A percentile compares a stretch with the other conserved stretches of the same genome.
phyloP scores from a whole-genome alignment of 768 basidiomycete genomes.

The Austroboletus eburneus region DNA sequence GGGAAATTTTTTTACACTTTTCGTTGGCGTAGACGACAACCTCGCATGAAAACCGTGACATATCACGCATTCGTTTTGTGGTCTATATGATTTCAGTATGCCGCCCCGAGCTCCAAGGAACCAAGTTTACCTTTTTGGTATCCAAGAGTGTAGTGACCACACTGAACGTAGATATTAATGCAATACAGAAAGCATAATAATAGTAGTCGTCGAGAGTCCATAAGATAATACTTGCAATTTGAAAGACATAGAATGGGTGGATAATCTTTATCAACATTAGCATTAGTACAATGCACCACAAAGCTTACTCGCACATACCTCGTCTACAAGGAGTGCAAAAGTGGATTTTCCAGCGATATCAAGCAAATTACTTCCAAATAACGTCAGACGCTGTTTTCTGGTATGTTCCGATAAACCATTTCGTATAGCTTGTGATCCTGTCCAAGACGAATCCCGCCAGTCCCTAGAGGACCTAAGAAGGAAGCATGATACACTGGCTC shows the following conservation, averaged over 20 bases:
- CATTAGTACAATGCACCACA: conserved; percentile 1
- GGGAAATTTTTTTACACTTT: conserved; percentile 50
- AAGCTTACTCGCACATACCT: conserved; percentile 49
- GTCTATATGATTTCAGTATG: conserved; percentile 48
- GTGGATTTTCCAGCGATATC: conserved; percentile 88
- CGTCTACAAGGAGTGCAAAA: conserved; percentile 75
- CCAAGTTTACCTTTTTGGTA: conserved; percentile 71
- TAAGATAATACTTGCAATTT: conserved; percentile 89
- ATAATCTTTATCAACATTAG: conserved; percentile 54
- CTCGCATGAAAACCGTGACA: conserved; percentile 86
- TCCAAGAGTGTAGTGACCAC: conserved; percentile 85
- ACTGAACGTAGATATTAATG: conserved; percentile 81
- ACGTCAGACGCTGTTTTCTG: conserved; percentile 57
- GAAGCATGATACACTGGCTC: neutral
- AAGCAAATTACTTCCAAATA: conserved; percentile 86
- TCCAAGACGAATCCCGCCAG: conserved; percentile 85
- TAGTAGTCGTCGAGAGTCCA: conserved; percentile 97
- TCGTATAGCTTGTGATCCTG: conserved; percentile 55
- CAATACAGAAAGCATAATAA: conserved; percentile 97
- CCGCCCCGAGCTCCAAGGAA: neutral
- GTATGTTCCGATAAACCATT: conserved; percentile 53
- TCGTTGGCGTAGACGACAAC: conserved; percentile 68
- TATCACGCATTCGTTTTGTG: conserved; percentile 89
- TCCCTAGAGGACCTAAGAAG: conserved; percentile 47
- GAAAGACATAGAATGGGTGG: conserved; percentile 98